Evolutionary conservation across 768 basidiomycete genomes (phyloP).

Genomic region (Polyporus arcularius): DNA sequence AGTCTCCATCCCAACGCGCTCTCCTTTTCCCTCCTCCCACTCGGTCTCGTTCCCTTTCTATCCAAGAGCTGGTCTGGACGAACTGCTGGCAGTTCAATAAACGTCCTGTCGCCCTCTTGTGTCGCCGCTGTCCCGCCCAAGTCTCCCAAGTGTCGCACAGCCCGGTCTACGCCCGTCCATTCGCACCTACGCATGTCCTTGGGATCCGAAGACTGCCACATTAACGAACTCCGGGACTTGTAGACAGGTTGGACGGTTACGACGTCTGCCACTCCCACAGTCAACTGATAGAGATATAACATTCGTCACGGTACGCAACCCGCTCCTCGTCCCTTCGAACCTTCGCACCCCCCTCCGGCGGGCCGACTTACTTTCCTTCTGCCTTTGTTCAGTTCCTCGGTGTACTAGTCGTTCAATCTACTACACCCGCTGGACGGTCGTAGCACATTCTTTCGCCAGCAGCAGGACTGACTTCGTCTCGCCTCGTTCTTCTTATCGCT

Average conservation of each 20-base stretch:
- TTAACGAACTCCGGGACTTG: constrained; percentile 2
- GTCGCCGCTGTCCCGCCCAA: not conserved
- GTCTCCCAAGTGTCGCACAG: constrained; percentile 5
- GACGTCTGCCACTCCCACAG: constrained; percentile 13
- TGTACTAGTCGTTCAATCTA: constrained; percentile 13
- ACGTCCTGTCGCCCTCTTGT: constrained; percentile 17
- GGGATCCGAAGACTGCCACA: not conserved
- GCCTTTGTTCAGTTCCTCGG: constrained; percentile 1
- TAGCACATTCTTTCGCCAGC: constrained; percentile 5
- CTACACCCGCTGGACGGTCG: constrained; percentile 20
- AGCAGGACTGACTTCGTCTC: constrained; percentile 17
- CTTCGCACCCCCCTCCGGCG: not conserved
- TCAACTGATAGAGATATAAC: constrained; percentile 4
- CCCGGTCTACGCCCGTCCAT: not conserved
- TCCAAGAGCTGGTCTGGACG: constrained; percentile 16
- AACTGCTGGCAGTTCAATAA: constrained; percentile 23
- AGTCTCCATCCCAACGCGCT: constrained; percentile 18
- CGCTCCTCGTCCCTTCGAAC: not conserved
- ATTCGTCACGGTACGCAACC: not conserved
- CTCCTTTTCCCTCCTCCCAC: not conserved
- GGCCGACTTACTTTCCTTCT: constrained; percentile 3
- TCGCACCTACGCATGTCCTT: not conserved
- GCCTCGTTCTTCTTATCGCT: not conserved
- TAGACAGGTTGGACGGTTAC: constrained; percentile 2
- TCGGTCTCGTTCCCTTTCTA: not conserved